Conservation (phyloP, 768 basidiomycete genomes). For the Hericium alpestre region DNA sequence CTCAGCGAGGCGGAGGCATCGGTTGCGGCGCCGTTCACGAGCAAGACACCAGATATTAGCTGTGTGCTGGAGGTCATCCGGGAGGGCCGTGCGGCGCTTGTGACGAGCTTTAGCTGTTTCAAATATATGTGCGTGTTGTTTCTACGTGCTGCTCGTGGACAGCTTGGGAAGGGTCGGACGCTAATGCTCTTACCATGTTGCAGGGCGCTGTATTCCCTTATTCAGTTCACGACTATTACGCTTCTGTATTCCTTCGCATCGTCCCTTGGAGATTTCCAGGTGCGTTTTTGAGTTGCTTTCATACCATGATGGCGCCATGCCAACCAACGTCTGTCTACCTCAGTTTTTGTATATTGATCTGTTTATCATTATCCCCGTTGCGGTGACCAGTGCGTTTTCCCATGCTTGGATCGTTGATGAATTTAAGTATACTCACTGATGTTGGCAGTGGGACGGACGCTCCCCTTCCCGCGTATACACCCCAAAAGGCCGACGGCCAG, state of each 20-base stretch:
- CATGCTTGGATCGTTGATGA: slow-evolving; percentile 1
- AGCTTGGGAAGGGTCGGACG: slow-evolving; percentile 3
- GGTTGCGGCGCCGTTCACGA: slow-evolving; percentile 96
- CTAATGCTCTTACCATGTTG: not conserved
- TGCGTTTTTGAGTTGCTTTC: slow-evolving; percentile 22
- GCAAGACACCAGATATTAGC: slow-evolving; percentile 84
- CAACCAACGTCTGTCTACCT: slow-evolving; percentile 40
- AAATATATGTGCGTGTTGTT: slow-evolving; percentile 82
- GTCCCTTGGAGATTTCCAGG: slow-evolving; percentile 93
- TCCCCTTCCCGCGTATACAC: slow-evolving; percentile 79
- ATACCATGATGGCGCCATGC: slow-evolving; percentile 4
- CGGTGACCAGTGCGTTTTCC: slow-evolving; percentile 74
- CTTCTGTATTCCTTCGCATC: slow-evolving; percentile 94
- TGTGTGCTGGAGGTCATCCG: slow-evolving; percentile 96
- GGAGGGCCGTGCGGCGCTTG: slow-evolving; percentile 90
- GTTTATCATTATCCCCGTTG: slow-evolving; percentile 95
- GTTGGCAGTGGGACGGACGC: slow-evolving; percentile 80
- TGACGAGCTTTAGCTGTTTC: slow-evolving; percentile 98
- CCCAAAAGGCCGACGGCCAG: slow-evolving; percentile 91
- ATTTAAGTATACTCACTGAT: slow-evolving; percentile 9
- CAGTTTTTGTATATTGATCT: slow-evolving; percentile 97
- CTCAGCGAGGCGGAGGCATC: slow-evolving; percentile 97
- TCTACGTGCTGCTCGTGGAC: not conserved
- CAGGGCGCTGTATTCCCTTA: slow-evolving; percentile 97
- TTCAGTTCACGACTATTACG: slow-evolving; percentile 98